These are phyloP conservation scores for Colletotrichum sp. DNA, from an alignment of 2,329 filamentous ascomycete genomes.

Conservation along the genomic window DNA sequence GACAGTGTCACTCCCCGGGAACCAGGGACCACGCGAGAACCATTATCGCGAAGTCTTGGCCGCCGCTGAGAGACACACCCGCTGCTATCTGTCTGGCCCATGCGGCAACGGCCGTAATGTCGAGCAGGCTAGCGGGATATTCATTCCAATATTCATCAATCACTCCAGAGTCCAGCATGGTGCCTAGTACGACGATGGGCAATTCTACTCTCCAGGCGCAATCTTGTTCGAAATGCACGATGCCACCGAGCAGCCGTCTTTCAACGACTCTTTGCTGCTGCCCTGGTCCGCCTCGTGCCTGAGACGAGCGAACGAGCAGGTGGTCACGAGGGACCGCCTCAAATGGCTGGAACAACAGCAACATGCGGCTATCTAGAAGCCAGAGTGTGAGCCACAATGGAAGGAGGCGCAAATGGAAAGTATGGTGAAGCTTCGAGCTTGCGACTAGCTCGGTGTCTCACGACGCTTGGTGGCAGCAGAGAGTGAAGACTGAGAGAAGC, in stretches of 20 bases:
- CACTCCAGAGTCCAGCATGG: neutral
- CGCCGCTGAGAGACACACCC: neutral
- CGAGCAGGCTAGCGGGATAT: neutral
- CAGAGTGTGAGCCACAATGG: neutral
- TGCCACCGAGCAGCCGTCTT: neutral
- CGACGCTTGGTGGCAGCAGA: conserved; percentile 1
- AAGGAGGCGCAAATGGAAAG: neutral
- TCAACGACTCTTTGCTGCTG: neutral
- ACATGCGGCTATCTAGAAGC: neutral
- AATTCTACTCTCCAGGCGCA: neutral
- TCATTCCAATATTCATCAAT: neutral
- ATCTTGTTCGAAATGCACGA: neutral
- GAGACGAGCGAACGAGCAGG: neutral
- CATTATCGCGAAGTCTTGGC: neutral
- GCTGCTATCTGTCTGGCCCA: neutral
- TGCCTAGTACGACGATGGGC: neutral
- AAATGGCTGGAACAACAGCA: neutral
- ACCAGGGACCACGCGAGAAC: neutral
- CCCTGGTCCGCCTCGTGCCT: neutral
- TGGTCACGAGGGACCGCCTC: neutral
- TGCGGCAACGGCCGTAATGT: conserved; percentile 12
- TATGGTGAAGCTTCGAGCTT: neutral
- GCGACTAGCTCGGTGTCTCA: conserved; percentile 7
- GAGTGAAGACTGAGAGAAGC: conserved; percentile 1
- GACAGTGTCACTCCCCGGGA: neutral